Base-by-base conservation (phyloP, 345 rosid species). In the Populus nigra region DNA sequence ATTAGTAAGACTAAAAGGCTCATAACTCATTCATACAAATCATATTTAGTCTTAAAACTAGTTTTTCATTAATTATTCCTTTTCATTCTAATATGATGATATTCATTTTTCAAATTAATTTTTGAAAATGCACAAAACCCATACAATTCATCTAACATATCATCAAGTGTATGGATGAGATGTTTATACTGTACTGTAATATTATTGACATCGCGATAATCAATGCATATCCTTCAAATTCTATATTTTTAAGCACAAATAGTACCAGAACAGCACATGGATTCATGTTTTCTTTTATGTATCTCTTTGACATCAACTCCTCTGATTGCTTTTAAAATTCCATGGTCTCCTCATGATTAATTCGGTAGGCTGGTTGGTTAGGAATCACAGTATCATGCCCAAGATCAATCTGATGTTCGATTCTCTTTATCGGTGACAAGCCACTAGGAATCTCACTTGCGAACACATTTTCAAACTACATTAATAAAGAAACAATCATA, bases 41-140 rank as follows among this genome's bases (percentile, higher is more conserved):
- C 5, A 47, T 47, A 15, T 15, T 1, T 47, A 47, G 6, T 47
- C 53, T 47, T 47, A 4, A 47, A 3, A 3, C 1, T 0, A 1
- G 20, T 47, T 47, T 47, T 15, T 15, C 17, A 4, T 47, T 47
- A 0, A 12, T 15, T 7, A 15, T 13, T 5, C 1, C 16, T 6
- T 47, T 15, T 47, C 53, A 47, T 47, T 15, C 1, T 47, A 33
- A 47, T 47, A 47, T 47, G 20, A 47, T 47, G 7, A 4, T 47
- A 16, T 15, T 15, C 1, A 15, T 12, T 47, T 47, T 12, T 47
- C 5, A 47, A 12, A 47, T 15, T 5, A 47, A 47, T 47, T 47
- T 4, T 1, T 2, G 0, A 1, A 15, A 47, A 0, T 0, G 0
- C 17, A 47, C 0, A 47, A 3, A 12, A 47, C 0, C 18, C 20